These are phyloP conservation scores for Nakazawaea peltata DNA, from an alignment of 805 yeast genomes.

Conservation along the genomic window DNA sequence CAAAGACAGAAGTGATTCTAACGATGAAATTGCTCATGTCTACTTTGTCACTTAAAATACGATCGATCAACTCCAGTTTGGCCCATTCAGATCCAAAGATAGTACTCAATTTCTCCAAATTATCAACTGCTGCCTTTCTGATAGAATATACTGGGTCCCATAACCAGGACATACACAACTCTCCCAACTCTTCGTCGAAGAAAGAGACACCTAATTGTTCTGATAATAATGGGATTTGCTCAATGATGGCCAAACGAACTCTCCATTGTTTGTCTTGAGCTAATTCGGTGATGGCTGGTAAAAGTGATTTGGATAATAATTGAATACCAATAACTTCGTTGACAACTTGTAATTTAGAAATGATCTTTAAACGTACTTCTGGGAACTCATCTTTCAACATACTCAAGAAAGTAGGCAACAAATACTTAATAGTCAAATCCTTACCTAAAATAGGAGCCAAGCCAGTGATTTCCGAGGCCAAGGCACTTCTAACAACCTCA, in stretches of 20 bases:
- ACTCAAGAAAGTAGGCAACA: constrained; percentile 80
- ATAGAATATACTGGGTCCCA: constrained; percentile 98
- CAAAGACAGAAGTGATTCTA: constrained; percentile 84
- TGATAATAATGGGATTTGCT: constrained; percentile 91
- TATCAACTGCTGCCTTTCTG: constrained; percentile 90
- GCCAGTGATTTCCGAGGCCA: constrained; percentile 82
- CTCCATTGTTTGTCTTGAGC: constrained; percentile 98
- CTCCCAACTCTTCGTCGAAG: constrained; percentile 86
- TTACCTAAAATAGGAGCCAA: constrained; percentile 81
- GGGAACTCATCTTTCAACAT: constrained; percentile 97
- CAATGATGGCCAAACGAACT: constrained; percentile 92
- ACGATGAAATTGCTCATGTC: constrained; percentile 67
- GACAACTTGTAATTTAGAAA: constrained; percentile 84
- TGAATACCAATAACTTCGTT: constrained; percentile 93
- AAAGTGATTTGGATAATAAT: constrained; percentile 71
- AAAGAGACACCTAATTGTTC: constrained; percentile 90
- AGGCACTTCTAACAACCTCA: constrained; percentile 87
- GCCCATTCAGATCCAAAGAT: constrained; percentile 96
- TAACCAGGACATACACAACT: constrained; percentile 92
- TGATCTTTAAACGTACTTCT: constrained; percentile 90
- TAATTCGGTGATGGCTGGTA: constrained; percentile 93
- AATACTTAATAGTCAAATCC: constrained; percentile 71
- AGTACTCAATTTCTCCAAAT: constrained; percentile 68
- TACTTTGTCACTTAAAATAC: constrained; percentile 45
- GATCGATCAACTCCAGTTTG: constrained; percentile 68